Evolutionary conservation across 2,329 filamentous ascomycete genomes (phyloP).

Genomic region (Zymoseptoria crescenta): DNA sequence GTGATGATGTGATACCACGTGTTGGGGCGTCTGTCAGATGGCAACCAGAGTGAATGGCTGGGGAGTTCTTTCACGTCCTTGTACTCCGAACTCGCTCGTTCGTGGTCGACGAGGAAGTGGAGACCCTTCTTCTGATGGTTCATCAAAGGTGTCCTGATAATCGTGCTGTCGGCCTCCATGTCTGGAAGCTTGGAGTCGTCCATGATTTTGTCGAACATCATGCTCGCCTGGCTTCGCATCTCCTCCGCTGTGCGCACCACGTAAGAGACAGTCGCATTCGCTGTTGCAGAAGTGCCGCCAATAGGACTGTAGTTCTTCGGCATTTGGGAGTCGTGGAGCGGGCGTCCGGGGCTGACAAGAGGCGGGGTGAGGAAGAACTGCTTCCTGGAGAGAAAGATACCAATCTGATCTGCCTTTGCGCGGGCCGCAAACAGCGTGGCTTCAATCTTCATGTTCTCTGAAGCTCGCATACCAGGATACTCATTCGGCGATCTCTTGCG

Average conservation of each 20-base stretch:
- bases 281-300: conserved; percentile 2
- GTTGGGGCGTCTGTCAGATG: conserved; percentile 47
- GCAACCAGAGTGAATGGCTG: conserved; percentile 65
- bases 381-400: conserved; percentile 57
- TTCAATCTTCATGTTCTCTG: conserved; percentile 55
- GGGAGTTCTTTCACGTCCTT: conserved; percentile 41
- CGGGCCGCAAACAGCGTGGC: conserved; percentile 74
- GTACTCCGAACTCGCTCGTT: conserved; percentile 53
- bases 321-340: conserved; percentile 69
- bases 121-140: conserved; percentile 86
- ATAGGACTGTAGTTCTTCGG: conserved; percentile 31
- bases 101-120: conserved; percentile 74
- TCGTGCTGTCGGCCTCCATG: conserved; percentile 55
- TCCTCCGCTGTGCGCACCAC: conserved; percentile 68
- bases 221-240: conserved; percentile 73
- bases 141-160: conserved; percentile 61
- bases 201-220: conserved; percentile 78
- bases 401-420: conserved; percentile 57
- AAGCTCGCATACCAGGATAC: conserved; percentile 53
- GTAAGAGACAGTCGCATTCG: conserved; percentile 25
- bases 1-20: conserved; percentile 82
- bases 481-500: conserved; percentile 59
- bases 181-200: conserved; percentile 68
- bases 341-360: conserved; percentile 58
- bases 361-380: conserved; percentile 61